A percentile compares a stretch with the other conserved stretches of the same genome.
Evolutionary conservation across 495 filamentous ascomycete species (phyloP).

Genomic region (Xylaria acuta): DNA sequence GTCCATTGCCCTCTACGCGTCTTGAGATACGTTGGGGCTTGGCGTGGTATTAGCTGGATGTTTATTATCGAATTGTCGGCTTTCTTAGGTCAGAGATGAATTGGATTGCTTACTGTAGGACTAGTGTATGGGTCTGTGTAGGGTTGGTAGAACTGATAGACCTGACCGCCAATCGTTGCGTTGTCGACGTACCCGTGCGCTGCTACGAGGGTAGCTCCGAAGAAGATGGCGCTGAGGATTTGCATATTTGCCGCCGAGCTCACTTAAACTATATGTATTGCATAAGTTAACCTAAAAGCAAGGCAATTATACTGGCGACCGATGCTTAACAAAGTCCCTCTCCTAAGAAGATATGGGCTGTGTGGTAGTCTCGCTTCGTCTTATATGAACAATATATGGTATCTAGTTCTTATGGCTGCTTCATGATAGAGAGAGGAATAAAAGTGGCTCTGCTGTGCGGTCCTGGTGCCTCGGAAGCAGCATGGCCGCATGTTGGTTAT

Average conservation of each 20-base stretch:
- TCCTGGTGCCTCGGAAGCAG: conserved; percentile 11
- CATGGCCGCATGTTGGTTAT: background rate
- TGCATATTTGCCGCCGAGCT: conserved; percentile 35
- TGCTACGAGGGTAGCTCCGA: conserved; percentile 58
- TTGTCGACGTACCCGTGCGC: conserved; percentile 68
- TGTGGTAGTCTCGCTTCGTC: background rate
- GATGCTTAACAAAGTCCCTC: background rate
- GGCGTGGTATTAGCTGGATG: background rate
- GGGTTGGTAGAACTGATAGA: conserved; percentile 48
- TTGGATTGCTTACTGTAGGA: conserved; percentile 29
- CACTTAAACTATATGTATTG: background rate
- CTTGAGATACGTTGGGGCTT: conserved; percentile 53
- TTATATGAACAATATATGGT: background rate
- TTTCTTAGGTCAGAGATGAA: background rate
- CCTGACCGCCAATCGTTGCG: conserved; percentile 51
- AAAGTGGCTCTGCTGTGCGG: background rate
- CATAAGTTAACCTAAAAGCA: background rate
- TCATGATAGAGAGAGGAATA: background rate
- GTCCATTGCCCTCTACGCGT: conserved; percentile 57
- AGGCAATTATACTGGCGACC: background rate
- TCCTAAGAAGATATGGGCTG: background rate
- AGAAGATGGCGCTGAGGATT: conserved; percentile 49
- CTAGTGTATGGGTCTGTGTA: conserved; percentile 58
- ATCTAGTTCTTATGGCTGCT: background rate
- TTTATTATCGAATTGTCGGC: background rate